These are phyloP conservation scores for Yamadazyma jaroonii DNA, from an alignment of 1,139 yeast genomes.

Conservation along the genomic window DNA sequence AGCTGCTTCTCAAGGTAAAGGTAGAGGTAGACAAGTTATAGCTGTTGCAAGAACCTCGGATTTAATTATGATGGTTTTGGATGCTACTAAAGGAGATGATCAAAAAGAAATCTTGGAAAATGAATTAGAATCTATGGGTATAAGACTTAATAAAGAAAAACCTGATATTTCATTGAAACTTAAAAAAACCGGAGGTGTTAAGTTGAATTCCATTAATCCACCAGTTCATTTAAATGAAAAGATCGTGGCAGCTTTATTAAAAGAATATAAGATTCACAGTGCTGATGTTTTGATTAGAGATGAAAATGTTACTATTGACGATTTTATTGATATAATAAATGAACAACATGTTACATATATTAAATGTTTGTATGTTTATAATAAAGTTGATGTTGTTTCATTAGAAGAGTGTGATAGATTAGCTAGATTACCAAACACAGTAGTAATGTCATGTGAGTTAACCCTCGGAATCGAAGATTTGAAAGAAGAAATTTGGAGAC, in stretches of 20 bases:
- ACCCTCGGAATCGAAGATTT: constrained; percentile 85
- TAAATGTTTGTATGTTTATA: constrained; percentile 89
- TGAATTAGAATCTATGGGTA: constrained; percentile 93
- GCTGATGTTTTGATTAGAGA: constrained; percentile 92
- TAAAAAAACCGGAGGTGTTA: constrained; percentile 90
- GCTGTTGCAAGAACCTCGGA: constrained; percentile 96
- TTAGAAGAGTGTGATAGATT: constrained; percentile 90
- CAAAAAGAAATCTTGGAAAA: constrained; percentile 84
- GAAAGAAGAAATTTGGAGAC: constrained; percentile 90
- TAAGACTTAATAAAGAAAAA: constrained; percentile 72
- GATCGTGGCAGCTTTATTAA: constrained; percentile 69
- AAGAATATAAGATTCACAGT: constrained; percentile 86
- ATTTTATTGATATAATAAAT: constrained; percentile 88
- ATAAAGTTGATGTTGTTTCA: constrained; percentile 93
- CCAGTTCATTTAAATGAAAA: constrained; percentile 82
- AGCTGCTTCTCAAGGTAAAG: constrained; percentile 97
- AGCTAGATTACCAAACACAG: constrained; percentile 89
- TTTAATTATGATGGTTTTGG: constrained; percentile 86
- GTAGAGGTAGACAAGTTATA: constrained; percentile 95
- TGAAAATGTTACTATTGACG: constrained; percentile 87
- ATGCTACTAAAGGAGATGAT: constrained; percentile 90
- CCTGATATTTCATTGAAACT: constrained; percentile 80
- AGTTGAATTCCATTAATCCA: constrained; percentile 75
- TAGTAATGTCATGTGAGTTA: constrained; percentile 88
- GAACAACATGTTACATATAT: constrained; percentile 84